A percentile compares a stretch with the other conserved stretches of the same genome.
These are phyloP conservation scores for Leptographium wingfieldii DNA, from an alignment of 2,329 filamentous ascomycete species.

Conservation along the genomic window DNA sequence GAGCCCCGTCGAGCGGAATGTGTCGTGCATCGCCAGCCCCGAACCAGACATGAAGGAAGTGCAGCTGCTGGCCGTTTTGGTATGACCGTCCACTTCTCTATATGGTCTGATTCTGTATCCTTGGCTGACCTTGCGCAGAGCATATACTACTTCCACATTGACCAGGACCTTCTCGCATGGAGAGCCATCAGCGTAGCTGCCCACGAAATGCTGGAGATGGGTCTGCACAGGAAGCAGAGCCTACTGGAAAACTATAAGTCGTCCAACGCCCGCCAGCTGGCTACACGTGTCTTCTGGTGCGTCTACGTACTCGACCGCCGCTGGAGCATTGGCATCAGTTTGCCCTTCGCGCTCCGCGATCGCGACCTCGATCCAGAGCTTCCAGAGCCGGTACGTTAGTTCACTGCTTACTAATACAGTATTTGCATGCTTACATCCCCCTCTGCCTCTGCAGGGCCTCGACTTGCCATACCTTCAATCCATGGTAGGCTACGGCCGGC, in stretches of 20 bases:
- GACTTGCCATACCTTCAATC: slow-evolving; percentile 25
- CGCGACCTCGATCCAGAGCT: slow-evolving; percentile 34
- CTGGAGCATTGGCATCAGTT: slow-evolving; percentile 36
- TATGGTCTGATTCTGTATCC: background rate
- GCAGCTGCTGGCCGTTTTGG: background rate
- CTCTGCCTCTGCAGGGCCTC: background rate
- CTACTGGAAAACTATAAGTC: slow-evolving; percentile 23
- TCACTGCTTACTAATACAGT: background rate
- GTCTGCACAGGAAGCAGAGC: slow-evolving; percentile 31
- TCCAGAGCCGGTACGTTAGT: slow-evolving; percentile 25
- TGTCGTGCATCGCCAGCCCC: slow-evolving; percentile 15
- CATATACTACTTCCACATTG: slow-evolving; percentile 30
- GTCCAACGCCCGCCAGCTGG: slow-evolving; percentile 14
- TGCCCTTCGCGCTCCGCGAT: slow-evolving; percentile 33
- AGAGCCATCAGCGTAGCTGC: slow-evolving; percentile 33
- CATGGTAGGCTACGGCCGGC: slow-evolving; percentile 33
- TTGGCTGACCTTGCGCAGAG: background rate
- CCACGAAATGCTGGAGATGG: slow-evolving; percentile 31
- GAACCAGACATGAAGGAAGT: background rate
- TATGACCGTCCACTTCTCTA: background rate
- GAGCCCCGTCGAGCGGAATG: slow-evolving; percentile 14
- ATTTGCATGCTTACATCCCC: background rate
- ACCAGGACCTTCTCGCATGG: slow-evolving; percentile 37
- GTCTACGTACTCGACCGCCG: slow-evolving; percentile 36
- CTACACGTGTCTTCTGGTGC: slow-evolving; percentile 31